phyloP scores from a whole-genome alignment of 306 rosid genomes.

The Pterocarpus santalinus region DNA sequence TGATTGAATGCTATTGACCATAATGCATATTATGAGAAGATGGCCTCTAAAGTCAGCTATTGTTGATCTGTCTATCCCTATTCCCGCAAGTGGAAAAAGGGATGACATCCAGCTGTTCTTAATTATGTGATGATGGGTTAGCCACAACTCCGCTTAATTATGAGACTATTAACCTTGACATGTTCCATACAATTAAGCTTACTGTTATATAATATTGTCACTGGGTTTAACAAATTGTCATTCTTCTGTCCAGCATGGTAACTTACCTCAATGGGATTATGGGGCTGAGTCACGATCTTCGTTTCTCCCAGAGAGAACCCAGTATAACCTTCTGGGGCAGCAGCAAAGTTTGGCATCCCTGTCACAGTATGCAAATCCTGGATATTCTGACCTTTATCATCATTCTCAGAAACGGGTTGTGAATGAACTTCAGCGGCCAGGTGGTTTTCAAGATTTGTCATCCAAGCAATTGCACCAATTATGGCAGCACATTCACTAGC shows the following conservation, averaged over 20 bases:
- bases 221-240: slow-evolving; percentile 5
- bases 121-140: not conserved
- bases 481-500: slow-evolving; percentile 59
- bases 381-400: slow-evolving; percentile 41
- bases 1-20: slow-evolving; percentile 30
- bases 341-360: slow-evolving; percentile 41
- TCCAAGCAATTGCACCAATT: slow-evolving; percentile 57
- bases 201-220: slow-evolving; percentile 6
- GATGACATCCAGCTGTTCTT: slow-evolving; percentile 9
- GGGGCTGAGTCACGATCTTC: slow-evolving; percentile 46
- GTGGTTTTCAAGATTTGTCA: slow-evolving; percentile 45
- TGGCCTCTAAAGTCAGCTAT: not conserved
- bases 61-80: slow-evolving; percentile 11
- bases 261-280: slow-evolving; percentile 45
- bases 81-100: not conserved
- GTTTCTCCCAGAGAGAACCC: slow-evolving; percentile 44
- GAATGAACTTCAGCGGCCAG: slow-evolving; percentile 53
- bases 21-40: not conserved
- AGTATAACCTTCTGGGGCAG: slow-evolving; percentile 20
- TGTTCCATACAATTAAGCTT: not conserved
- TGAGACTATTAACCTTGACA: slow-evolving; percentile 16
- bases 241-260: slow-evolving; percentile 45
- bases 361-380: slow-evolving; percentile 49
- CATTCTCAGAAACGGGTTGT: slow-evolving; percentile 42
- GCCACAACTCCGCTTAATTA: not conserved